Base-by-base conservation (phyloP, 2,329 filamentous ascomycete genomes). In the Aspergillus pseudoterreus region DNA sequence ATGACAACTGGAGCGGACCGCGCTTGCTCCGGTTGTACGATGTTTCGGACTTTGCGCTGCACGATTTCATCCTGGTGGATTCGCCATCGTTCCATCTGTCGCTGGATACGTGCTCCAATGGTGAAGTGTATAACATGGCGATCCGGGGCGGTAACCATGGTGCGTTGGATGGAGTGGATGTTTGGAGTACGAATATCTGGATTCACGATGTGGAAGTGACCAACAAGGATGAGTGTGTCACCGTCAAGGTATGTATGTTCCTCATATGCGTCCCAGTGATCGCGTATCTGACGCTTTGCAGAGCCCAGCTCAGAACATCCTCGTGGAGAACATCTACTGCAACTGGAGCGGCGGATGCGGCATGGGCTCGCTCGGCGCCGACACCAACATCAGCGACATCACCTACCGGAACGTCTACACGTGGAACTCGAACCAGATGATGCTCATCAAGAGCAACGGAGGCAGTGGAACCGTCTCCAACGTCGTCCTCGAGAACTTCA, bases 161-260 rank as follows among this genome's bases (percentile, higher is more conserved):
- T 44, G 78, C 78, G 43, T 65, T 83, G 4, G 81, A 84, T 59
- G 82, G 81, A 3, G 73, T 83, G 50, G 78, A 83, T 60, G 72
- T 83, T 4, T 80, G 73, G 68, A 74, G 75, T 11, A 74, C 64
- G 42, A 82, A 83, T 57, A 75, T 83, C 48, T 81, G 78, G 75
- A 69, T 83, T 44, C 81, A 84, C 59, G 81, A 84, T 61, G 71
- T 66, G 41, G 78, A 79, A 69, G 81, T 84, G 5, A 82, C 81
- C 21, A 84, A 84, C 74, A 82, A 82, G 65, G 80, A 84, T 59
- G 82, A 84, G 61, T 83, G 80, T 60, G 78, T 83, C 0, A 82
- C 79, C 2, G 77, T 82, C 53, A 83, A 80, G 65, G 65, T 67
- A 58, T 3, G 21, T 22, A 5, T 61, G 60, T 49, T 4, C 9